Base-by-base conservation (phyloP, 495 filamentous ascomycete genomes). In the Annulohypoxylon nitens region DNA sequence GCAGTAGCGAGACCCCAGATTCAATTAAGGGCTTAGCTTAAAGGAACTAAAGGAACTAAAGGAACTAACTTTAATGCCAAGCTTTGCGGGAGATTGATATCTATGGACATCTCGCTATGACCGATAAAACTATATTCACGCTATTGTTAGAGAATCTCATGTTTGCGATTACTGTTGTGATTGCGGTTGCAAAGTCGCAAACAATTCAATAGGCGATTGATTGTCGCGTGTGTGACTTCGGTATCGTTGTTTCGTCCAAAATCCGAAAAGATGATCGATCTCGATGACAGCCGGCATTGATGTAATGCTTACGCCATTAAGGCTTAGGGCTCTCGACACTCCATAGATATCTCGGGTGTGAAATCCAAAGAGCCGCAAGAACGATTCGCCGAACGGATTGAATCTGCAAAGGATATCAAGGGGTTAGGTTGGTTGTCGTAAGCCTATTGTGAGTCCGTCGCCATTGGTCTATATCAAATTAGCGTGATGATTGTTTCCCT, bases 311-410 rank as follows among this genome's bases (percentile, higher is more conserved):
- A 60, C 57, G 12, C 57, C 25, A 60, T 30, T 26, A 43, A 30
- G 30, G 30, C 30, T 30, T n/a, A 43, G 43, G 36, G 18, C 57
- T 59, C 18, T 5, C 55, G 23, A 59, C 55, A 59, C 36, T 11
- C 36, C 39, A 39, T 20, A 4, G 23, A 11, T 54, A 26, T 12
- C 25, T 54, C 20, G 12, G 3, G 11, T 12, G 10, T 30, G 37
- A 60, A 43, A 60, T 16, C 26, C 16, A 43, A 60, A 60, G 57
- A 60, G 36, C 57, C 16, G 57, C 37, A 59, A 25, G 55, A 41
- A 59, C 23, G 23, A 59, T 34, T n/a, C 39, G 14, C n/a, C 30
- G 16, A 51, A 47, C 25, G 30, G 9, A 39, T 5, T 12, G 2
- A 34, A 57, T 47, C 30, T 43, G 36, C 37, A 18, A 37, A 53